Conservation (phyloP, 2,329 filamentous ascomycete species). For the Monosporascus sp. region DNA sequence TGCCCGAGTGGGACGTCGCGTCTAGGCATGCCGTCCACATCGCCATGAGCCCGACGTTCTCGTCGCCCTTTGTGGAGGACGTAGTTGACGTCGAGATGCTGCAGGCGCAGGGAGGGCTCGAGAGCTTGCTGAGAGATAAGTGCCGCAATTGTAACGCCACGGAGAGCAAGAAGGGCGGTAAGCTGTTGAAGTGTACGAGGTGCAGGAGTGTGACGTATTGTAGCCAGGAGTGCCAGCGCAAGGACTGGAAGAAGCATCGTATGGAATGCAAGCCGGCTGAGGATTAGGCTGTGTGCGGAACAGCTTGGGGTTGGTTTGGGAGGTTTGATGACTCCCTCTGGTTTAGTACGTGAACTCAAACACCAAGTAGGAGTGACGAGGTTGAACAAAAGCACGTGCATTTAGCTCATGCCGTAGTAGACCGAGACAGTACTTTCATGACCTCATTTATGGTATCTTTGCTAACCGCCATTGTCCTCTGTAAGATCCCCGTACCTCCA, state of each 20-base stretch:
- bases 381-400: no score
- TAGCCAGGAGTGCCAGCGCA: slow-evolving; percentile 46
- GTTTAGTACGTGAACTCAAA: background rate
- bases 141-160: slow-evolving; percentile 34
- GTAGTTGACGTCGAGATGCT: slow-evolving; percentile 21
- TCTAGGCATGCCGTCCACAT: slow-evolving; percentile 44
- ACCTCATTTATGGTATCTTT: no score
- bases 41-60: slow-evolving; percentile 52
- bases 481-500: no score
- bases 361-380: no score
- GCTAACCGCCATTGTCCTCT: no score
- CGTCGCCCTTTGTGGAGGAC: slow-evolving; percentile 38
- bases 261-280: slow-evolving; percentile 30
- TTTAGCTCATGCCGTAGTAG: no score
- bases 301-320: background rate
- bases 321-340: background rate
- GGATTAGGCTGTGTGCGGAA: background rate
- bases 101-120: background rate
- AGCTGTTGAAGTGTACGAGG: slow-evolving; percentile 38
- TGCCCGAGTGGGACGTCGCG: slow-evolving; percentile 40
- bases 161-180: slow-evolving; percentile 20
- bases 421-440: no score
- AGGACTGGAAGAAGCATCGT: slow-evolving; percentile 49
- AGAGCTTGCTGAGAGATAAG: slow-evolving; percentile 12
- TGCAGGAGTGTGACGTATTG: slow-evolving; percentile 47